Conservation (phyloP, 2,329 filamentous ascomycete species). For the Thelonectria olida region DNA sequence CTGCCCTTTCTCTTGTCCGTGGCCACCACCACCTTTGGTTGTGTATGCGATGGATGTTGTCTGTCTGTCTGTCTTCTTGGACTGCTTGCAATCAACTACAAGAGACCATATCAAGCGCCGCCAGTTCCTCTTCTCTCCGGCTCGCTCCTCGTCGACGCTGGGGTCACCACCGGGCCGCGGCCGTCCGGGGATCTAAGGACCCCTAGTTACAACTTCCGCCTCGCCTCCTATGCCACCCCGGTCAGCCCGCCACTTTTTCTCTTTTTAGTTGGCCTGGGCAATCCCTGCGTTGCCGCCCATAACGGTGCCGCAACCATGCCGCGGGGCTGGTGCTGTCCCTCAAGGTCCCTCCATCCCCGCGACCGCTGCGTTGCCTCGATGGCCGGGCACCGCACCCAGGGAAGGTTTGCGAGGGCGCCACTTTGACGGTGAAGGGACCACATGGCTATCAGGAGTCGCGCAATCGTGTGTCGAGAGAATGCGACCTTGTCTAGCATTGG, state of each 20-base stretch:
- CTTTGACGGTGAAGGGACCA: constrained; percentile 26
- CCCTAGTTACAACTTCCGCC: neutral
- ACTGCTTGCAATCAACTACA: neutral
- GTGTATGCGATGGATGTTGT: neutral
- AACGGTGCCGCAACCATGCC: constrained; percentile 16
- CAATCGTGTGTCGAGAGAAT: neutral
- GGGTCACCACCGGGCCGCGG: constrained; percentile 7
- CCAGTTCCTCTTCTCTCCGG: neutral
- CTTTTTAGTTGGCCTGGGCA: neutral
- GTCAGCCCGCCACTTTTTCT: constrained; percentile 3
- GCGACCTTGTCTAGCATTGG: neutral
- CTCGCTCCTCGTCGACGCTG: constrained; percentile 2
- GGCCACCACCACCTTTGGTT: too few relatives aligned
- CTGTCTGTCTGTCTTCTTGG: neutral
- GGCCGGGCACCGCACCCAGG: constrained; percentile 12
- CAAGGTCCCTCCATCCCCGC: constrained; percentile 19
- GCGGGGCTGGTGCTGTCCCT: constrained; percentile 14
- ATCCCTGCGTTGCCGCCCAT: constrained; percentile 14
- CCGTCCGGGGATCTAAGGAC: constrained; percentile 4
- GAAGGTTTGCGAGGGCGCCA: constrained; percentile 24
- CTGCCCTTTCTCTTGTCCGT: too few relatives aligned
- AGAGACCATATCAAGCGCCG: neutral
- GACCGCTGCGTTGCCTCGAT: neutral
- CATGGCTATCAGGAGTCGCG: constrained; percentile 2
- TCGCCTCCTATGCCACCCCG: constrained; percentile 6